Evolutionary conservation across 2,329 filamentous ascomycete genomes (phyloP).

Genomic region (Botrytis medusae): DNA sequence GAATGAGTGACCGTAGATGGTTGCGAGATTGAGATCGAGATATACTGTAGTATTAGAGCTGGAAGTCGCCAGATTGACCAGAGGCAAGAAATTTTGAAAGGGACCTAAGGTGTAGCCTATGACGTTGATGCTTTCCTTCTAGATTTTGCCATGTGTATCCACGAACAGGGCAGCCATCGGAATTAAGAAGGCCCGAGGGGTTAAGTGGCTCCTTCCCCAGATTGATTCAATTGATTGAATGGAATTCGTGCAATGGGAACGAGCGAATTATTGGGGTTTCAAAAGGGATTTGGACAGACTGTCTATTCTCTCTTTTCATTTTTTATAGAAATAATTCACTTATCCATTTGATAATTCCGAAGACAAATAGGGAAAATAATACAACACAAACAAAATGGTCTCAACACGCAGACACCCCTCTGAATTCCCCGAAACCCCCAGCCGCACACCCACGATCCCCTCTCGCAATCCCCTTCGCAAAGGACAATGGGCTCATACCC

Average conservation of each 20-base stretch:
- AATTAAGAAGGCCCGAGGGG: constrained; percentile 19
- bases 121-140: constrained; percentile 14
- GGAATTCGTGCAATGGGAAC: background rate
- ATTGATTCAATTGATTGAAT: constrained; percentile 16
- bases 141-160: constrained; percentile 13
- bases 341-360: background rate
- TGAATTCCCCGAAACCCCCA: constrained; percentile 46
- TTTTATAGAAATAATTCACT: background rate
- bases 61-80: constrained; percentile 6
- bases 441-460: constrained; percentile 29
- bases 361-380: background rate
- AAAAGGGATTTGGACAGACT: background rate
- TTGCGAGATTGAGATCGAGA: background rate
- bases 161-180: constrained; percentile 10
- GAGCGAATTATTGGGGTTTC: background rate
- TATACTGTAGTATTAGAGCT: background rate
- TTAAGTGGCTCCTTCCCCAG: constrained; percentile 21
- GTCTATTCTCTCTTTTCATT: background rate
- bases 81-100: constrained; percentile 10
- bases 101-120: constrained; percentile 14
- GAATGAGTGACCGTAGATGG: background rate
- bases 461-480: constrained; percentile 2
- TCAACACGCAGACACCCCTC: constrained; percentile 55
- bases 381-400: constrained; percentile 41
- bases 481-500: constrained; percentile 56